Conservation (phyloP, 805 yeast genomes). For the Citeromyces nyonsensis region DNA sequence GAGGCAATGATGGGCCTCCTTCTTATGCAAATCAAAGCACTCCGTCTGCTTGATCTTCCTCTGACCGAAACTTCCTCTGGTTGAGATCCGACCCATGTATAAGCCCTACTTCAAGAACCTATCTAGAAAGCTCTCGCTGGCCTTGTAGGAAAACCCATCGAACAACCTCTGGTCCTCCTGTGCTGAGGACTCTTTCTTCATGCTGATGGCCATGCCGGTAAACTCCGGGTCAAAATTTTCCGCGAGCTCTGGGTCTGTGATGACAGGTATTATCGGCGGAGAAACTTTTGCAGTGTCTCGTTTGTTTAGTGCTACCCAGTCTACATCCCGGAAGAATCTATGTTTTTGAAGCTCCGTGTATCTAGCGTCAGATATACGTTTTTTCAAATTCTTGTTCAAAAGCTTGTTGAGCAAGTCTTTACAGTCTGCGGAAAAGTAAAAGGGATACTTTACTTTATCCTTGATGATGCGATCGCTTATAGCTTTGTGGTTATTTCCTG, state of each 20-base stretch:
- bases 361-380: slow-evolving; percentile 45
- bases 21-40: too few species aligned
- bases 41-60: neutral
- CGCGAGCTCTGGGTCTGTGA: slow-evolving; percentile 69
- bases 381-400: slow-evolving; percentile 52
- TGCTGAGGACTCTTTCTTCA: neutral
- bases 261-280: slow-evolving; percentile 76
- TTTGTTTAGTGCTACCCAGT: slow-evolving; percentile 45
- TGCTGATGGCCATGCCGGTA: slow-evolving; percentile 35
- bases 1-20: too few species aligned
- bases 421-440: slow-evolving; percentile 65
- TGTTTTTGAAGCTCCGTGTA: slow-evolving; percentile 44
- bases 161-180: slow-evolving; percentile 8
- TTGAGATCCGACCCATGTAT: too few species aligned
- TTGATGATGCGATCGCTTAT: slow-evolving; percentile 62
- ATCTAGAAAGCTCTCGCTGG: slow-evolving; percentile 20
- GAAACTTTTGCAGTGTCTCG: slow-evolving; percentile 38
- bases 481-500: slow-evolving; percentile 65
- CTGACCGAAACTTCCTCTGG: too few species aligned
- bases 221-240: slow-evolving; percentile 77
- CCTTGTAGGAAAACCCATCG: slow-evolving; percentile 28
- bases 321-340: slow-evolving; percentile 60
- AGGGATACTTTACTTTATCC: slow-evolving; percentile 56
- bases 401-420: slow-evolving; percentile 57
- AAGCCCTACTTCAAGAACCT: slow-evolving; percentile 4